Evolutionary conservation across 75 land plant genomes (phyloP).

Genomic region (Selaginella moellendorffii): DNA sequence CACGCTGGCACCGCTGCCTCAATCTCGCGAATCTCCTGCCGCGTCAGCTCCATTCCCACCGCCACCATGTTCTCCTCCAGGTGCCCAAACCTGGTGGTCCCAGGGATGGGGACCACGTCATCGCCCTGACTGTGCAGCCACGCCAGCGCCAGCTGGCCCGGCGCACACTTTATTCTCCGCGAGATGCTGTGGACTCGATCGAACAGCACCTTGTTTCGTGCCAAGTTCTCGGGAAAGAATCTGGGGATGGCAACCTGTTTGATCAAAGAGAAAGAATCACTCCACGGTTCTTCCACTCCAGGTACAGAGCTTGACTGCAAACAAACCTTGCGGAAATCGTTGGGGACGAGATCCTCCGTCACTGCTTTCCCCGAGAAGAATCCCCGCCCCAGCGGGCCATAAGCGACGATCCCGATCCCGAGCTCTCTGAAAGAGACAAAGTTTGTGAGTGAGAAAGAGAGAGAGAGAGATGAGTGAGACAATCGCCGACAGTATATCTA

Average conservation of each 20-base stretch:
- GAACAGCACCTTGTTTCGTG: conserved; percentile 5
- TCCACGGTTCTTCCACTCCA: no score
- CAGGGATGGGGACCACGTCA: conserved; percentile 2
- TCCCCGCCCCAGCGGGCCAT: not conserved
- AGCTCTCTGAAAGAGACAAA: not conserved
- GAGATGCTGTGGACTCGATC: not conserved
- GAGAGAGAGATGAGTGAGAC: no score
- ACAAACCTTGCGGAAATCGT: not conserved
- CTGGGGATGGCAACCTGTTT: conserved; percentile 3
- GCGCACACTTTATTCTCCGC: not conserved
- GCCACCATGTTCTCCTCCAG: not conserved
- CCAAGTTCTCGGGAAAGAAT: conserved; percentile 1
- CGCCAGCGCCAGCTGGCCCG: conserved; percentile 2
- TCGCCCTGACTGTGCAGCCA: conserved; percentile 3
- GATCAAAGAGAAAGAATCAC: no score
- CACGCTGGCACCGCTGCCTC: conserved; percentile 5
- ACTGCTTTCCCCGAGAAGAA: not conserved
- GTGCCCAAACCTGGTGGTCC: not conserved
- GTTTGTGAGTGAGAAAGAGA: not conserved
- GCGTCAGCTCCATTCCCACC: not conserved
- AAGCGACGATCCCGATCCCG: not conserved
- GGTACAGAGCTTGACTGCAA: no score
- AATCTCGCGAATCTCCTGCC: conserved; percentile 1
- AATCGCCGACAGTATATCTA: no score
- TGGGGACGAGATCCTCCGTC: not conserved